Base-by-base conservation (phyloP, 306 rosid genomes). In the Rosa persica region DNA sequence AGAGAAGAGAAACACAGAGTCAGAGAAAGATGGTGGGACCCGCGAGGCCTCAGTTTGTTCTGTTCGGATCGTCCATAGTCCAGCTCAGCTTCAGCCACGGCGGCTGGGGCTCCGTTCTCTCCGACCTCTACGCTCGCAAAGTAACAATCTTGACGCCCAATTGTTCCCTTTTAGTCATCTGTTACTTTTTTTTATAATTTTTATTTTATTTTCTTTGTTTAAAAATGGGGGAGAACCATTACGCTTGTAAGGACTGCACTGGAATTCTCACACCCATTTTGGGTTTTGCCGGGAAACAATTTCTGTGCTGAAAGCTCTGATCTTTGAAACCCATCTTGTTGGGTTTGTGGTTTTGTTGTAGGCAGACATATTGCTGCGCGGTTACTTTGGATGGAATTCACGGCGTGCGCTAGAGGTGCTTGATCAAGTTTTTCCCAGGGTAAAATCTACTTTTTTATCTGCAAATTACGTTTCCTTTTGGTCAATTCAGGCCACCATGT, bases 311-410 rank as follows among this genome's bases (percentile, higher is more conserved):
- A 38, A 25, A 39, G 46, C 61, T 6, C 5, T 42, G 27, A 73
- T 78, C 67, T 71, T 58, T 52, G 5, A 13, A 7, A 71, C 76
- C 40, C 12, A 61, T 67, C 22, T 68, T 62, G 67, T 71, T 40
- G 74, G 70, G 67, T 52, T 13, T 23, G 13, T 78, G 11, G 52
- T 77, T 82, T 38, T 36, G 12, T 57, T 92, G 83, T 76, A 95
- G 98, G 98, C 97, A 16, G 98, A 95, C 84, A 81, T 95, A 78
- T 7, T 88, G 83, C 25, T 87, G 70, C 87, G 98, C 71, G 98
- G 98, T 48, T 95, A 95, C 87, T 87, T 73, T 40, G 91, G 98
- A 57, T 95, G 98, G 98, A 95, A 95, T 76, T 95, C 98, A 16
- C 80, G 90, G 23, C 97, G 98, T 58, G 98, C 97, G 23, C 80